phyloP scores from a whole-genome alignment of 495 filamentous ascomycete genomes.

The Xylaria scruposa region DNA sequence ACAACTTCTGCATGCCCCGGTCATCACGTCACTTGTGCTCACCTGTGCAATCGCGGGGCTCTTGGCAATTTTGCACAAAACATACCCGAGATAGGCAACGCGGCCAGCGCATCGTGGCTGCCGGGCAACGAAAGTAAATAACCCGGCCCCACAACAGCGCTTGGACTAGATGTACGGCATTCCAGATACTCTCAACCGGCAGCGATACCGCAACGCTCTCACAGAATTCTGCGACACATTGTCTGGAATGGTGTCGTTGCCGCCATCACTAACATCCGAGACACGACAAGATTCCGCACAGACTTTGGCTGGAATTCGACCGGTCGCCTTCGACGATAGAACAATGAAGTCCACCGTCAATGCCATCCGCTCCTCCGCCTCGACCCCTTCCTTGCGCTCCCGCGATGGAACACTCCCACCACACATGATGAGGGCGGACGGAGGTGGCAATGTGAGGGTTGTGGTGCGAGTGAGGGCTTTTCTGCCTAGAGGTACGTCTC shows the following conservation, averaged over 20 bases:
- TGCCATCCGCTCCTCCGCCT: conserved; percentile 64
- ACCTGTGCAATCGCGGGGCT: conserved; percentile 12
- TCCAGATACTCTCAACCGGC: conserved; percentile 32
- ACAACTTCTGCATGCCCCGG: neutral
- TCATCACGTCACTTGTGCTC: neutral
- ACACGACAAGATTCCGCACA: conserved; percentile 20
- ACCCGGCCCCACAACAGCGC: conserved; percentile 16
- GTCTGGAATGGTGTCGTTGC: conserved; percentile 55
- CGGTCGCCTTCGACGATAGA: conserved; percentile 14
- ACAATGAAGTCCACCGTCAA: conserved; percentile 31
- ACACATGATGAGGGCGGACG: conserved; percentile 54
- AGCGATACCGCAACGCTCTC: conserved; percentile 43
- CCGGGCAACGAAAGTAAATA: conserved; percentile 27
- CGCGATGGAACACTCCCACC: conserved; percentile 65
- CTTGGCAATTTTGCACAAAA: neutral
- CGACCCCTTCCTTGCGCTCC: conserved; percentile 74
- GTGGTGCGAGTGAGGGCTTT: conserved; percentile 93
- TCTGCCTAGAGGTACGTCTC: conserved; percentile 76
- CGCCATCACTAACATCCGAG: conserved; percentile 29
- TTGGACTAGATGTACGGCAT: conserved; percentile 37
- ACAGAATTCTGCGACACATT: conserved; percentile 51
- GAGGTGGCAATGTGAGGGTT: conserved; percentile 89
- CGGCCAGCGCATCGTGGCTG: conserved; percentile 19
- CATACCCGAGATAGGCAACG: neutral
- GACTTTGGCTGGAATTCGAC: conserved; percentile 4